Percentiles rank a stretch among this genome's conserved stretches.
Conservation (phyloP, 345 rosid species). For the Syzygium aromaticum region DNA sequence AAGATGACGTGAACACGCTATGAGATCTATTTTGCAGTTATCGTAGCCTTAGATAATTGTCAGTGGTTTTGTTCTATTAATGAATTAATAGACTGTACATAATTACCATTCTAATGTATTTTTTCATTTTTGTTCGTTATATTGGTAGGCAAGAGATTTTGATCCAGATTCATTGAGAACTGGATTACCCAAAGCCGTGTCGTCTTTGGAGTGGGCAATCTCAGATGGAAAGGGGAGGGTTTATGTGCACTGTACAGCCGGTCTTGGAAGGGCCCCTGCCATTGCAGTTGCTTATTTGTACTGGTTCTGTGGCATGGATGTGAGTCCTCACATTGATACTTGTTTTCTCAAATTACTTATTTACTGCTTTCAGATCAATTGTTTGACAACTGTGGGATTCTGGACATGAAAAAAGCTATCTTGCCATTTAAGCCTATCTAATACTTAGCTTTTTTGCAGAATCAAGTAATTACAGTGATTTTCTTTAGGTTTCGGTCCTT, state of each 20-base stretch:
- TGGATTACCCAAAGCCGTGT: conserved; percentile 71
- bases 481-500: not conserved
- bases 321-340: conserved; percentile 14
- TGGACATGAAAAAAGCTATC: not conserved
- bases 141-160: conserved; percentile 65
- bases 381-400: not conserved
- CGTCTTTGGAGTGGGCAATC: conserved; percentile 79
- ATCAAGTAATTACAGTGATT: not conserved
- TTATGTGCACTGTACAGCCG: conserved; percentile 90
- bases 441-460: not conserved
- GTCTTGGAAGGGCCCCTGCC: conserved; percentile 95
- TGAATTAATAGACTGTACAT: not conserved
- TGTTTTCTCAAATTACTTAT: not conserved
- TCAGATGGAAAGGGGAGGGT: conserved; percentile 72
- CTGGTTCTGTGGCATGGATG: conserved; percentile 77
- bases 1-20: not conserved
- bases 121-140: not conserved
- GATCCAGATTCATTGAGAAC: conserved; percentile 80
- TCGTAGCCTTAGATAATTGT: not conserved
- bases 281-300: conserved; percentile 79
- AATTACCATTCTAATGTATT: not conserved
- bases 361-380: not conserved
- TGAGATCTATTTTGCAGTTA: not conserved
- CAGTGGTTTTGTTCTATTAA: not conserved
- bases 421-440: not conserved